Evolutionary conservation across 176 grass and related monocot species (phyloP).

Genomic region (Aegilops bicornis): DNA sequence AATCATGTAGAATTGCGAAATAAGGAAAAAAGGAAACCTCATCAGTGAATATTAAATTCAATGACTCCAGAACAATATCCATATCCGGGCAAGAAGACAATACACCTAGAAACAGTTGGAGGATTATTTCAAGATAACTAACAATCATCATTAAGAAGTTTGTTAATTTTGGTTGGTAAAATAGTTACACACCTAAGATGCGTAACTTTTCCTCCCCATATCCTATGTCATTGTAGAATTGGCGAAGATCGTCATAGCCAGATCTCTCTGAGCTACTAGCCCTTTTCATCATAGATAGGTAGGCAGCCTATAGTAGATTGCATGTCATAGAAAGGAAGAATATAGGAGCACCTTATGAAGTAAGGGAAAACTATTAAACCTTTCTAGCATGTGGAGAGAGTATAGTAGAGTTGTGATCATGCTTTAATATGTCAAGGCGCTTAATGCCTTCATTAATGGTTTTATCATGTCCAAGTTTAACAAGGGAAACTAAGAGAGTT

Average conservation of each 20-base stretch:
- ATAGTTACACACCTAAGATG: constrained; percentile 50
- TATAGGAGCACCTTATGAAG: background rate
- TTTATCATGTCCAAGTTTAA: constrained; percentile 51
- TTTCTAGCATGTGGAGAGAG: constrained; percentile 60
- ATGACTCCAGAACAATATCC: constrained; percentile 63
- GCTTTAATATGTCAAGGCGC: constrained; percentile 47
- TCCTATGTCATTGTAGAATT: constrained; percentile 46
- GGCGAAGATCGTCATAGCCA: constrained; percentile 65
- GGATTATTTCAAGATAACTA: background rate
- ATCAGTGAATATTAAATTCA: constrained; percentile 60
- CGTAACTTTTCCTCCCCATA: constrained; percentile 51
- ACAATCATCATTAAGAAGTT: too few relatives aligned
- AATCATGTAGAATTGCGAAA: too few relatives aligned
- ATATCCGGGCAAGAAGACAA: constrained; percentile 54
- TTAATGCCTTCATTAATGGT: constrained; percentile 62
- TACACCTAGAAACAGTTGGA: constrained; percentile 36
- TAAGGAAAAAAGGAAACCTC: constrained; percentile 35
- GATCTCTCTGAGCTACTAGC: constrained; percentile 50
- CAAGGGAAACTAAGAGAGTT: constrained; percentile 56
- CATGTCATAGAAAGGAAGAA: background rate
- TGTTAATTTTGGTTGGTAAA: constrained; percentile 1
- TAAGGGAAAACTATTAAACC: constrained; percentile 24
- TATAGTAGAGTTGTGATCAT: constrained; percentile 60
- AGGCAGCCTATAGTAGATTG: constrained; percentile 55
- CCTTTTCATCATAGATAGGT: constrained; percentile 69